Evolutionary conservation across 805 yeast species (phyloP), one percentile per base, ranked within the genome.

Genomic region (Saccharomycopsis javanensis): DNA sequence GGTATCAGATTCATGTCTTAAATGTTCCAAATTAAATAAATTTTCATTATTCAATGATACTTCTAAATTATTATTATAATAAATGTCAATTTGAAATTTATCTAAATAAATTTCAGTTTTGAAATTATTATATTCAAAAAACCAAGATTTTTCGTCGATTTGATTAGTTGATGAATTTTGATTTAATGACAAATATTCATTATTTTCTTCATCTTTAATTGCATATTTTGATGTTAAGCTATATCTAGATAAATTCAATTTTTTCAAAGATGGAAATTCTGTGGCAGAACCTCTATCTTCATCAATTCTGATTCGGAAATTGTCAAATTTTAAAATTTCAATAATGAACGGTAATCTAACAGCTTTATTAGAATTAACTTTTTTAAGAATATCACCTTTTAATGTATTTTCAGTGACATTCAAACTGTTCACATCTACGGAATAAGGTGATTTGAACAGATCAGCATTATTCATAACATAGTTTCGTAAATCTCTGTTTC

Each of bases 21-120:
- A 79, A 65, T 92, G 97, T 68, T 94, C 99, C n/a, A 85, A 58
- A 65, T 92, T 92, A 59, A 94, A 70, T 51, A 88, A 78, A 34
- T 79, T 72, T 46, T 83, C 74, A 54, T 84, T 90, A 68, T 94
- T 94, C 18, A 91, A 65, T 1, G 79, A 71, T 11, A 89, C 63
- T 59, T 81, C 80, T 0, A 70, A 67, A 18, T 71, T 68, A 4
- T 75, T 79, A 1, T 80, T 68, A 55, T 78, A 72, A 23, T 57
- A 72, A 1, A 89, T 64, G 1, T 73, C 70, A 38, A 87, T 64
- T 61, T 74, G 75, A 59, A 89, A 74, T 0, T 86, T 82, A 10
- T 67, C 64, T 48, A 76, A 68, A 18, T 69, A 57, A 11, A 90
- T 56, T 23, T 68, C 72, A 0, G 81, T 73, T 46, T 68, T 64